A percentile compares a stretch with the other conserved stretches of the same genome.
Conservation (phyloP, 1,284 basidiomycete genomes). For the Leucoagaricus sp. region DNA sequence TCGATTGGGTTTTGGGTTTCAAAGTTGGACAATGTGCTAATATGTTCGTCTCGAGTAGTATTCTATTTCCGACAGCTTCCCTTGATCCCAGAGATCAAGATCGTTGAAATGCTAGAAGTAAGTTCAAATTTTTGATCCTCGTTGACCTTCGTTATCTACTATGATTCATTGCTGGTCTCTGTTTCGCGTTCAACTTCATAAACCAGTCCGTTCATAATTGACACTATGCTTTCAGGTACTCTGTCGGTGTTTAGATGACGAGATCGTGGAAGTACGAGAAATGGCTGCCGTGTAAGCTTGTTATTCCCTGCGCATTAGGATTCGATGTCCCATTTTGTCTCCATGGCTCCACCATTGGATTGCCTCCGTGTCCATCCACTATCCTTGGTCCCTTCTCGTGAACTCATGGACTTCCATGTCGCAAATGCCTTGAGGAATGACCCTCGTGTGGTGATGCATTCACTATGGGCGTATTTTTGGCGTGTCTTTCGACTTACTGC, state of each 20-base stretch:
- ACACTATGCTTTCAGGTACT: constrained; percentile 46
- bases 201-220: neutral
- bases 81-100: constrained; percentile 60
- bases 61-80: constrained; percentile 77
- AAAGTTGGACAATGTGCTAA: neutral
- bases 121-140: constrained; percentile 9
- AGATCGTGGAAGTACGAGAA: constrained; percentile 74
- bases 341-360: neutral
- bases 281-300: constrained; percentile 68
- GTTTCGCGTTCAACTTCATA: no score
- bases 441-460: neutral
- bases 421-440: neutral
- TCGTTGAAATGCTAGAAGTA: constrained; percentile 70
- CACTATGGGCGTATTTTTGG: constrained; percentile 3
- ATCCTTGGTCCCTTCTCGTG: neutral
- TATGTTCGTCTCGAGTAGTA: constrained; percentile 38
- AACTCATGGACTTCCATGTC: neutral
- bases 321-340: neutral
- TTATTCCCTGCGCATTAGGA: neutral
- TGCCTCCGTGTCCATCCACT: neutral
- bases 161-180: no score
- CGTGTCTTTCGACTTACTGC: neutral
- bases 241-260: constrained; percentile 71
- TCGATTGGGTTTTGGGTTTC: constrained; percentile 9
- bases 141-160: neutral